These are phyloP conservation scores for Podospora comata DNA, from an alignment of 495 filamentous ascomycete species.

Conservation along the genomic window DNA sequence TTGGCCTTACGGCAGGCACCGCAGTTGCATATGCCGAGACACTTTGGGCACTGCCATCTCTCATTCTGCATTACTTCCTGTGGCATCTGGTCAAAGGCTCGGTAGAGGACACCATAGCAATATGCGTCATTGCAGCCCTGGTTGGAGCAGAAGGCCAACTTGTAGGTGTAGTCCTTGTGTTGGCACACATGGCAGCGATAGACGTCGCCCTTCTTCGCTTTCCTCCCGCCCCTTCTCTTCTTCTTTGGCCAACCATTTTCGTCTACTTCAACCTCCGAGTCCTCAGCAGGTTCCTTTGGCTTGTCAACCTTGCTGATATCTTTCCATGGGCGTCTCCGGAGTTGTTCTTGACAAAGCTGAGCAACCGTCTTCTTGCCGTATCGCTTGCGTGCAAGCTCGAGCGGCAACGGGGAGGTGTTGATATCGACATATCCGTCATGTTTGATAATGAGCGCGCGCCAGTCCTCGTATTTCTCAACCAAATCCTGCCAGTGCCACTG, in stretches of 20 bases:
- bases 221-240: slow-evolving; percentile 39
- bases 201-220: slow-evolving; percentile 46
- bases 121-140: slow-evolving; percentile 63
- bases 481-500: slow-evolving; percentile 84
- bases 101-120: slow-evolving; percentile 84
- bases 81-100: slow-evolving; percentile 85
- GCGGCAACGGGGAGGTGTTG: slow-evolving; percentile 58
- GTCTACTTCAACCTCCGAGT: slow-evolving; percentile 45
- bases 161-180: slow-evolving; percentile 72
- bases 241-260: slow-evolving; percentile 50
- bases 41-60: slow-evolving; percentile 85
- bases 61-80: slow-evolving; percentile 71
- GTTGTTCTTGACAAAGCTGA: slow-evolving; percentile 84
- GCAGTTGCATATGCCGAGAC: slow-evolving; percentile 79
- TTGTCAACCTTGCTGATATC: slow-evolving; percentile 49
- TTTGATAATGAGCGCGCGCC: slow-evolving; percentile 70
- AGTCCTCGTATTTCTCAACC: slow-evolving; percentile 71
- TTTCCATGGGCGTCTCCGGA: slow-evolving; percentile 64
- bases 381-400: slow-evolving; percentile 61
- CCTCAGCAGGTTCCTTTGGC: slow-evolving; percentile 17
- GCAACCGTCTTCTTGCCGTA: slow-evolving; percentile 72
- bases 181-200: slow-evolving; percentile 76
- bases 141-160: slow-evolving; percentile 69
- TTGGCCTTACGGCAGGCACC: slow-evolving; percentile 60
- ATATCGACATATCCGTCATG: slow-evolving; percentile 59